phyloP scores from a whole-genome alignment of 2,329 filamentous ascomycete genomes.

The Cladosporium austrohemisphaericum region DNA sequence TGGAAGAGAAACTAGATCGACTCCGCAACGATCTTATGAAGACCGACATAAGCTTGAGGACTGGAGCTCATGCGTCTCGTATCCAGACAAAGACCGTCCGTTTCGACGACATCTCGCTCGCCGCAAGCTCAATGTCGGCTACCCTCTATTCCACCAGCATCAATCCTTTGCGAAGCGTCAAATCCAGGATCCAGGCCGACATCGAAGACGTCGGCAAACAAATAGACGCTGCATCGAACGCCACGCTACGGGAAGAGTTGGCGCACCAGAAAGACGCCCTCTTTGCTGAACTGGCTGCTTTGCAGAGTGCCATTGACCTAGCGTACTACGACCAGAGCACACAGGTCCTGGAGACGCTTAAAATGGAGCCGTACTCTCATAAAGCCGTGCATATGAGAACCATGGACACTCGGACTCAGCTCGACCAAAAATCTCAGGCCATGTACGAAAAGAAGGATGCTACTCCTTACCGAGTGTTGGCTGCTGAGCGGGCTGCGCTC shows the following conservation, averaged over 20 bases:
- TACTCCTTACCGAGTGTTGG: too few relatives aligned
- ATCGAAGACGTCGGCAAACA: neutral
- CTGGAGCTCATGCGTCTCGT: neutral
- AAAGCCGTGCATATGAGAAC: neutral
- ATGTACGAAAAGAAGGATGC: too few relatives aligned
- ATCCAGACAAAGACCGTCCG: neutral
- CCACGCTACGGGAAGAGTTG: constrained; percentile 2
- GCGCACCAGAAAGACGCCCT: neutral
- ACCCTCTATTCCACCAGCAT: neutral
- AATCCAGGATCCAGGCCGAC: neutral
- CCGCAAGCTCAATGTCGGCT: neutral
- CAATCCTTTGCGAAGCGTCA: neutral
- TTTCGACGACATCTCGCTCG: neutral
- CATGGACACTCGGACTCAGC: neutral
- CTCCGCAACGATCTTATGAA: neutral
- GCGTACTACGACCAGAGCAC: neutral
- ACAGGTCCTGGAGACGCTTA: neutral
- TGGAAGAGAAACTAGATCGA: too few relatives aligned
- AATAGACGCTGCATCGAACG: neutral
- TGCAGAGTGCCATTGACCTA: neutral
- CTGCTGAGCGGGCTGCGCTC: too few relatives aligned
- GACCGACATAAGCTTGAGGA: neutral
- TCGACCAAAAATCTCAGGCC: neutral
- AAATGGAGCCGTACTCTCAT: neutral
- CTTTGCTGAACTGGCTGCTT: neutral